phyloP scores from a whole-genome alignment of 2,329 filamentous ascomycete species.

The Stagonosporopsis rhizophila region DNA sequence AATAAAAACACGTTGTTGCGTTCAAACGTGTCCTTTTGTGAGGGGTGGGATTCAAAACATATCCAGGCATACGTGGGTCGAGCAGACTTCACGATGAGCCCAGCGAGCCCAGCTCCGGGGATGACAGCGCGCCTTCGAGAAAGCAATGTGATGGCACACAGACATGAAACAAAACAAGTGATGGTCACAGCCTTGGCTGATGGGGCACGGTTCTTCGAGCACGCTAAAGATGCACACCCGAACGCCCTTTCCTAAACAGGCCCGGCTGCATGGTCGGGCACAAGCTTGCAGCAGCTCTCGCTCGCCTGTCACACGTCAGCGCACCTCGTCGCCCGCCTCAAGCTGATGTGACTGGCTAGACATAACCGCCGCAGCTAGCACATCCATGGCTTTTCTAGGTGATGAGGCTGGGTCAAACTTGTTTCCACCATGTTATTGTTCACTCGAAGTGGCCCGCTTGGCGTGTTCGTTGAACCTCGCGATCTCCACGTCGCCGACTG shows the following conservation, averaged over 20 bases:
- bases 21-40: not conserved
- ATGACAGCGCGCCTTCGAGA: constrained; percentile 5
- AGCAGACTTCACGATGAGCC: not conserved
- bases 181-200: constrained; percentile 7
- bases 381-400: constrained; percentile 13
- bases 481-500: constrained; percentile 11
- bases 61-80: not conserved
- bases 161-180: constrained; percentile 10
- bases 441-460: constrained; percentile 2
- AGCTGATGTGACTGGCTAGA: constrained; percentile 18
- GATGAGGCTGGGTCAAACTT: constrained; percentile 17
- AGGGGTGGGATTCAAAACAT: no score
- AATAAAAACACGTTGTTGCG: not conserved
- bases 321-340: constrained; percentile 13
- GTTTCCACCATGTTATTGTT: constrained; percentile 11
- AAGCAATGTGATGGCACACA: constrained; percentile 7
- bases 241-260: constrained; percentile 7
- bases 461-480: not conserved
- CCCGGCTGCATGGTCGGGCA: constrained; percentile 11
- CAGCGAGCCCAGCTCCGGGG: not conserved
- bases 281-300: constrained; percentile 16
- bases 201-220: constrained; percentile 7
- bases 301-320: constrained; percentile 22
- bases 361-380: constrained; percentile 22
- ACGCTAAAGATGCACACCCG: constrained; percentile 9